Conservation (phyloP, 352 stramenopile genomes). For the Halophytophthora batemanensis region DNA sequence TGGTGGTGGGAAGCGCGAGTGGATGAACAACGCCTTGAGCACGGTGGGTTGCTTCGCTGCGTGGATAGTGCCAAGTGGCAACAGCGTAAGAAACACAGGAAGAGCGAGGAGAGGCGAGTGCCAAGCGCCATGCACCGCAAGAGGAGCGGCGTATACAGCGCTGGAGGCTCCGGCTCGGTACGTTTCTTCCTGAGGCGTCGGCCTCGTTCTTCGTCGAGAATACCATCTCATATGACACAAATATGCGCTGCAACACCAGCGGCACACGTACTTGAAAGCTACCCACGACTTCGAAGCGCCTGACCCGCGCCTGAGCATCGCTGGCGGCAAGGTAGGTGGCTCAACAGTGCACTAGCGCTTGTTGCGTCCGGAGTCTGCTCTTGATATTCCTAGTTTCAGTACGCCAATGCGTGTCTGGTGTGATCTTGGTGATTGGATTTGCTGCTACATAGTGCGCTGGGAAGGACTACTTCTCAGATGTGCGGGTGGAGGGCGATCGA, state of each 20-base stretch:
- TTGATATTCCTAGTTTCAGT: not conserved
- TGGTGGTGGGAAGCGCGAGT: no score
- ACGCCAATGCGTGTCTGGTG: not conserved
- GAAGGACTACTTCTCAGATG: conserved; percentile 21
- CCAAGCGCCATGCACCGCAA: conserved; percentile 24
- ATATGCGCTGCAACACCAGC: conserved; percentile 8
- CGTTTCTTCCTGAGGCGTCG: not conserved
- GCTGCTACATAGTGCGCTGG: conserved; percentile 7
- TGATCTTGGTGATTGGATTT: not conserved
- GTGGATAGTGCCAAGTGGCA: no score
- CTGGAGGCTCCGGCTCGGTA: conserved; percentile 15
- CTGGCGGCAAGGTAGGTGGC: conserved; percentile 15
- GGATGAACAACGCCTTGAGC: no score
- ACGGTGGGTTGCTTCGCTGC: no score
- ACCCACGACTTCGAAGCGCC: conserved; percentile 7
- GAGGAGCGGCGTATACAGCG: conserved; percentile 16
- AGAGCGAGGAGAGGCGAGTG: not conserved
- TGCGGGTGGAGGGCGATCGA: conserved; percentile 22
- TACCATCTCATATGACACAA: not conserved
- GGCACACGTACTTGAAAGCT: conserved; percentile 2
- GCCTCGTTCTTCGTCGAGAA: not conserved
- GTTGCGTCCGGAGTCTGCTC: not conserved
- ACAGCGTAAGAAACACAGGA: not conserved
- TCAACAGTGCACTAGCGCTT: not conserved
- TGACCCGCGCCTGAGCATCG: conserved; percentile 11